phyloP scores from a whole-genome alignment of 2,329 filamentous ascomycete species.

The Ophiostoma ips region DNA sequence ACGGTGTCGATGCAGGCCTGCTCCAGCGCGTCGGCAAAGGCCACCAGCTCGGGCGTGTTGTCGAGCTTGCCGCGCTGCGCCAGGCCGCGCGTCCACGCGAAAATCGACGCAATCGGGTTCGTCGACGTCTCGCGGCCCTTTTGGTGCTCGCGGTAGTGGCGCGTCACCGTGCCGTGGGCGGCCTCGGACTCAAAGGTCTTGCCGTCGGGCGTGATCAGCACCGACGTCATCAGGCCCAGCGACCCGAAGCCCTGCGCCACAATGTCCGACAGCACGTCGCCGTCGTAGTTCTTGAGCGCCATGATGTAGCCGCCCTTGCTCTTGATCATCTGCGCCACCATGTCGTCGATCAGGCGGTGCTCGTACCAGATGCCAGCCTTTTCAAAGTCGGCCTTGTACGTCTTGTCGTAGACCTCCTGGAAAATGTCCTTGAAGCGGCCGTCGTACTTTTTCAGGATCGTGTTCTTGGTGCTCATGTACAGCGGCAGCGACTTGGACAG shows the following conservation, averaged over 20 bases:
- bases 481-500: conserved; percentile 77
- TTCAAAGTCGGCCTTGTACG: conserved; percentile 82
- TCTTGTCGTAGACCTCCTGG: conserved; percentile 82
- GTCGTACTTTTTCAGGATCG: conserved; percentile 97
- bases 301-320: conserved; percentile 91
- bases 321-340: conserved; percentile 99
- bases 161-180: conserved; percentile 93
- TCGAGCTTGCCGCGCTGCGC: conserved; percentile 89
- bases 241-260: conserved; percentile 97
- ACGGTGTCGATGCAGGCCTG: conserved; percentile 90
- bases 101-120: conserved; percentile 98
- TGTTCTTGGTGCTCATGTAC: conserved; percentile 99
- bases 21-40: conserved; percentile 86
- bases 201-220: conserved; percentile 91
- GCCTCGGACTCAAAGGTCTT: conserved; percentile 97
- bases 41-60: conserved; percentile 76
- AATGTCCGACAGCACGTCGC: conserved; percentile 96
- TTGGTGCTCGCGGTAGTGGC: conserved; percentile 97
- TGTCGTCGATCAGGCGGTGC: conserved; percentile 97
- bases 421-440: conserved; percentile 99
- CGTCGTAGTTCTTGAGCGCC: conserved; percentile 99
- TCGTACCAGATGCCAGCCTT: conserved; percentile 96
- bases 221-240: conserved; percentile 95
- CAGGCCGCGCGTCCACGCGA: conserved; percentile 94
- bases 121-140: conserved; percentile 95